Base-by-base conservation (phyloP, 1,284 basidiomycete genomes). In the Trametes polyzona region DNA sequence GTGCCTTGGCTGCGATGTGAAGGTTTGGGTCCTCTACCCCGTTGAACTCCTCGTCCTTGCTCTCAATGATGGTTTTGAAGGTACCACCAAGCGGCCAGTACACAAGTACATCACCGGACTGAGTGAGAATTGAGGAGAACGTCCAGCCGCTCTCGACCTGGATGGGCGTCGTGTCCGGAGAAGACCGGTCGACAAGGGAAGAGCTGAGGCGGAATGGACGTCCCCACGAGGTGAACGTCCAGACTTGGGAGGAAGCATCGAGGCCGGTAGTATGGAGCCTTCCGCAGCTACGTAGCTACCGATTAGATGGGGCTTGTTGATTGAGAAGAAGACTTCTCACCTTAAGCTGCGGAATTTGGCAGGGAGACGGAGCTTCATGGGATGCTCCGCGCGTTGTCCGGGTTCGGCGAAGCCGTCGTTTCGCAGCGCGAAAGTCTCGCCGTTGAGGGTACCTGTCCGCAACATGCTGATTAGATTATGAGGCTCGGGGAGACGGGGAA, bases 121-220 rank as follows among this genome's bases (percentile, higher is more conserved):
- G 77, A 2, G 87, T 88, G 58, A 96, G 82, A 30, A 85, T 77
- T 2, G 86, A 81, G 7, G 87, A 88, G 71, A 88, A 89, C 5
- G 67, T 62, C 93, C 92, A 95, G n/a, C 93, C 93, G 57, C 88
- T 88, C 68, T 87, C 88, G 27, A 93, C 78, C 69, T 94, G 92
- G 1, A 82, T 67, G 6, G 86, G 83, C 9, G 74, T 80, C 24
- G 78, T 79, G 49, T 80, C 77, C 0, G 76, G 72, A 1, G 74
- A 68, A 0, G 71, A 65, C 42, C 78, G 77, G 42, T 77, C 74
- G 47, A 90, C 66, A 14, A 80, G 69, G 0, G 77, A 69, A 3
- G 85, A 83, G 8, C 73, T 72, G 26, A 93, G 74, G 43, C 75
- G 75, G 73, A 88, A 89, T 2, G 91, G 90, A 26, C 86, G 78